Evolutionary conservation across 2,329 filamentous ascomycete species (phyloP).

Genomic region (Xylaria sp.): DNA sequence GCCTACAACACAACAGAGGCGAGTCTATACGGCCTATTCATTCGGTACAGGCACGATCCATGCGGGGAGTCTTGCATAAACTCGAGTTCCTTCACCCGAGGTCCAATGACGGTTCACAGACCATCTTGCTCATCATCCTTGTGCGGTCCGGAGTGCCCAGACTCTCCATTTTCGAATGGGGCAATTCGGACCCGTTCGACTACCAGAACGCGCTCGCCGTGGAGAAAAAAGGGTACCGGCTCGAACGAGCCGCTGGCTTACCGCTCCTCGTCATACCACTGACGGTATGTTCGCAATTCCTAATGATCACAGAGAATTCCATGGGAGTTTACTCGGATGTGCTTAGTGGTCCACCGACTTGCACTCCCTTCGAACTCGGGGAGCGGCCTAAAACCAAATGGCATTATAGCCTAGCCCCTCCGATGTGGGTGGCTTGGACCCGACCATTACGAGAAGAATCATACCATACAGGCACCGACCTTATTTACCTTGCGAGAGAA

Average conservation of each 20-base stretch:
- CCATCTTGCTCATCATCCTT: constrained; percentile 69
- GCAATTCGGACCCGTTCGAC: constrained; percentile 44
- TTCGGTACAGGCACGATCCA: constrained; percentile 37
- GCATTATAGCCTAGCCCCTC: constrained; percentile 43
- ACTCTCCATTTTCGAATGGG: constrained; percentile 58
- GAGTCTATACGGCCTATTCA: constrained; percentile 56
- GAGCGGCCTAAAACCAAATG: constrained; percentile 39
- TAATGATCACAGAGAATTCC: constrained; percentile 57
- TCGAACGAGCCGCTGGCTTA: constrained; percentile 50
- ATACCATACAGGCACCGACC: constrained; percentile 62
- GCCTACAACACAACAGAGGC: constrained; percentile 41
- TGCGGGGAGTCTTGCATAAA: constrained; percentile 73
- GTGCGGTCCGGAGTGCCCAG: constrained; percentile 44
- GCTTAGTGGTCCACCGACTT: constrained; percentile 47
- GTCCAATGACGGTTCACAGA: constrained; percentile 58
- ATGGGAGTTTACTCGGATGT: constrained; percentile 53
- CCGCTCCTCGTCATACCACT: constrained; percentile 69
- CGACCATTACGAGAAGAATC: constrained; percentile 63
- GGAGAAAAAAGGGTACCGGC: constrained; percentile 45
- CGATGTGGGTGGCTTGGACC: constrained; percentile 81
- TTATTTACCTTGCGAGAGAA: constrained; percentile 81
- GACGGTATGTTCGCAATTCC: constrained; percentile 63
- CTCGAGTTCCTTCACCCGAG: constrained; percentile 80
- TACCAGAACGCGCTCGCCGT: constrained; percentile 38
- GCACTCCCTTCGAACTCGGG: constrained; percentile 41